Percentiles rank a stretch among this genome's conserved stretches.
phyloP scores from a whole-genome alignment of 345 rosid genomes.

The Sonneratia caseolaris region DNA sequence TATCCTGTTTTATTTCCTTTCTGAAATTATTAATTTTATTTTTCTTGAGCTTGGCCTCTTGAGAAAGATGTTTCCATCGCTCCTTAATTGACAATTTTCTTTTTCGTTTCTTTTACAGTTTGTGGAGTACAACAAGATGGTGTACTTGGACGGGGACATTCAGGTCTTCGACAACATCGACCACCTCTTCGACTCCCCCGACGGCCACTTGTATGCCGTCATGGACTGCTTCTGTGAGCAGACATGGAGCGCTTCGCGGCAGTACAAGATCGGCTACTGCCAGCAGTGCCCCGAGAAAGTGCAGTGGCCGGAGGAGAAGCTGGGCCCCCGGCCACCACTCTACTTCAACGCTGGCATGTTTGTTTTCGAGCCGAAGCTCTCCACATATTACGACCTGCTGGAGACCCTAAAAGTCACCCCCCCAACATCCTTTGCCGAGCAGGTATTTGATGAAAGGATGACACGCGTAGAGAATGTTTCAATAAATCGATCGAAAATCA shows the following conservation, averaged over 20 bases:
- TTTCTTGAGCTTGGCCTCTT: too few species aligned
- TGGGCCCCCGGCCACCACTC: slow-evolving; percentile 54
- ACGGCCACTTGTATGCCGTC: slow-evolving; percentile 56
- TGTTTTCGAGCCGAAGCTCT: slow-evolving; percentile 47
- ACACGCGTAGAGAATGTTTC: too few species aligned
- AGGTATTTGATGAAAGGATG: slow-evolving; percentile 26
- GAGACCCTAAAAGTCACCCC: slow-evolving; percentile 32
- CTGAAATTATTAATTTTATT: too few species aligned
- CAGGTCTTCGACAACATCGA: slow-evolving; percentile 71
- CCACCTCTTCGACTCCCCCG: slow-evolving; percentile 58
- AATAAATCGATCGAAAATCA: not conserved
- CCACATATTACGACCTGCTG: slow-evolving; percentile 38
- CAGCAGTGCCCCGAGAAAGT: slow-evolving; percentile 68
- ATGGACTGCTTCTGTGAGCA: slow-evolving; percentile 90
- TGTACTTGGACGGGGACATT: slow-evolving; percentile 81
- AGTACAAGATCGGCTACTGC: slow-evolving; percentile 77
- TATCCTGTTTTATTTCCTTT: too few species aligned
- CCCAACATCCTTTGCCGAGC: slow-evolving; percentile 77
- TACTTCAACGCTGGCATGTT: slow-evolving; percentile 94
- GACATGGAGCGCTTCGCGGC: slow-evolving; percentile 66
- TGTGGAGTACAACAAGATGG: slow-evolving; percentile 70
- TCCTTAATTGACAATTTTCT: not conserved
- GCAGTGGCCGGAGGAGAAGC: slow-evolving; percentile 38
- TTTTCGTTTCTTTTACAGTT: slow-evolving; percentile 25
- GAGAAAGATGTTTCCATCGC: too few species aligned